Evolutionary conservation across 176 grass and related monocot genomes (phyloP).

Genomic region (Eragrostis curvula): DNA sequence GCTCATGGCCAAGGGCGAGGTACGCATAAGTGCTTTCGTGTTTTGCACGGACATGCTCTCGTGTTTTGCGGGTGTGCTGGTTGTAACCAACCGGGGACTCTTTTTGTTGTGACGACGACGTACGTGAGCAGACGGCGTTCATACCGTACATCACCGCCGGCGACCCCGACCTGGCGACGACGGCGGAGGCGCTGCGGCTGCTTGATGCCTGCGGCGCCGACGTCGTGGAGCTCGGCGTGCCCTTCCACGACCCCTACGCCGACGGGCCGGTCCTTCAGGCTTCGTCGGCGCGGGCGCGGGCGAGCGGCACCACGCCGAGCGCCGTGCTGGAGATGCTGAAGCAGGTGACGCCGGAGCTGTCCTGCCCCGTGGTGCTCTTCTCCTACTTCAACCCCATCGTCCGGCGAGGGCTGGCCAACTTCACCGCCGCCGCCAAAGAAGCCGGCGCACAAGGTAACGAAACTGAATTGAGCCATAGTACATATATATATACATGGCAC

Average conservation of each 20-base stretch:
- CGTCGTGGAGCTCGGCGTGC: slow-evolving; percentile 84
- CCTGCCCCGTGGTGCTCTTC: slow-evolving; percentile 85
- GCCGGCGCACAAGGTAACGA: slow-evolving; percentile 59
- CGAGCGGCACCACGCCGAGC: slow-evolving; percentile 48
- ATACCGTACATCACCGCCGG: slow-evolving; percentile 91
- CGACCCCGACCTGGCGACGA: slow-evolving; percentile 80
- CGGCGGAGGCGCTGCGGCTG: slow-evolving; percentile 64
- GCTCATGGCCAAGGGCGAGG: slow-evolving; percentile 40
- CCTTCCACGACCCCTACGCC: slow-evolving; percentile 70
- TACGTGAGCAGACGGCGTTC: slow-evolving; percentile 40
- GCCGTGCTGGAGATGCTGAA: slow-evolving; percentile 73
- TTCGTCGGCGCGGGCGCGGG: slow-evolving; percentile 60
- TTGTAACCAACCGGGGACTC: neutral
- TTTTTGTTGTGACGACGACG: neutral
- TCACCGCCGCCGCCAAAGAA: slow-evolving; percentile 56
- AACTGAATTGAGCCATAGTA: neutral
- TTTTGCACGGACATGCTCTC: neutral
- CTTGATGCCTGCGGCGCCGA: slow-evolving; percentile 72
- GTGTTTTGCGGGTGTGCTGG: neutral
- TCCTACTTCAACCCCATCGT: slow-evolving; percentile 75
- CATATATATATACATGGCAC: too few species aligned
- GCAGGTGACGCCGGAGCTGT: slow-evolving; percentile 80
- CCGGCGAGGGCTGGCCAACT: slow-evolving; percentile 50
- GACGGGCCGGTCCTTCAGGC: slow-evolving; percentile 80
- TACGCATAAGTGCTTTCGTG: neutral